Conservation (phyloP, 2,329 filamentous ascomycete species). For the Cladophialophora yegresii region DNA sequence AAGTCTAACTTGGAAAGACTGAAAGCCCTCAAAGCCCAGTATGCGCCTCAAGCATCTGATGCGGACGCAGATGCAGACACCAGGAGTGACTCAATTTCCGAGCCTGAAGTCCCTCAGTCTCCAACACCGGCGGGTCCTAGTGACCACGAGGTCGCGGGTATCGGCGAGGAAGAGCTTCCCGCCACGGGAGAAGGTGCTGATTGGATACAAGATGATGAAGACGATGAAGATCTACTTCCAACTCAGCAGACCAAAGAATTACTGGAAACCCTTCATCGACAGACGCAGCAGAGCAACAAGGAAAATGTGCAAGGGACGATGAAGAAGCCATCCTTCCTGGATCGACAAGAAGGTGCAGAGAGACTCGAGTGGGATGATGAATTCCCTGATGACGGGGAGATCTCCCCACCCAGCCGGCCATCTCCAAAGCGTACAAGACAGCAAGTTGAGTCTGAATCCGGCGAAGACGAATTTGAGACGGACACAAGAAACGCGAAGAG, state of each 20-base stretch:
- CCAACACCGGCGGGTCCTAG: background rate
- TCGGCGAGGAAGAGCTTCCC: background rate
- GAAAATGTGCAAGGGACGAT: constrained; percentile 19
- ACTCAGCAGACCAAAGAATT: constrained; percentile 25
- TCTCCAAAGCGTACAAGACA: constrained; percentile 11
- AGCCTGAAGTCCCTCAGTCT: background rate
- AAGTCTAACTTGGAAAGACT: background rate
- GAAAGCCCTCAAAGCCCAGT: background rate
- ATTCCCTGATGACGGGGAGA: constrained; percentile 14
- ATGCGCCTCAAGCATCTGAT: background rate
- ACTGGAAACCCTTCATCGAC: constrained; percentile 16
- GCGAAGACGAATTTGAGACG: constrained; percentile 25
- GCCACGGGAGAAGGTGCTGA: background rate
- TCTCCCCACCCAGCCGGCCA: background rate
- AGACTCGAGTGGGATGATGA: constrained; percentile 16
- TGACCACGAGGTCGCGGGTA: background rate
- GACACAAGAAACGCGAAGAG: constrained; percentile 23
- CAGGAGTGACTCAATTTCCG: background rate
- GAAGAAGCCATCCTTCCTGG: constrained; percentile 25
- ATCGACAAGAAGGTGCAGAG: constrained; percentile 28
- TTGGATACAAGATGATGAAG: background rate
- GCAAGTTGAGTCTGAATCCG: constrained; percentile 7
- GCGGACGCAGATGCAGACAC: background rate
- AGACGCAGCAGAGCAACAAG: constrained; percentile 26
- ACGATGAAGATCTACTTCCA: constrained; percentile 16